These are phyloP conservation scores for Penicillium sp. DNA, from an alignment of 2,329 filamentous ascomycete genomes.

Conservation along the genomic window DNA sequence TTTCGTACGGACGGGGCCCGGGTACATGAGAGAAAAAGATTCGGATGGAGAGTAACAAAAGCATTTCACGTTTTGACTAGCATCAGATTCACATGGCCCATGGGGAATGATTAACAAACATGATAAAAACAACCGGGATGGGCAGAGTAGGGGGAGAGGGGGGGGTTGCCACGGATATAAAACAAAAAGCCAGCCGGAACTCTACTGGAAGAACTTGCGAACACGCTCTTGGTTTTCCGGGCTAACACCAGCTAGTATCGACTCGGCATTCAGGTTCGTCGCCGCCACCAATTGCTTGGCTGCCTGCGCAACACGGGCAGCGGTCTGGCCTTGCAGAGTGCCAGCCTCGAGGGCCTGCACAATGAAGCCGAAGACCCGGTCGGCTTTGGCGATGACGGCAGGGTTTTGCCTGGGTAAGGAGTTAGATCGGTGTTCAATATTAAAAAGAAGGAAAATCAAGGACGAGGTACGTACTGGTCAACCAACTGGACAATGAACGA, in stretches of 20 bases:
- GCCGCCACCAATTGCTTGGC: conserved; percentile 77
- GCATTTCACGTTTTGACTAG: conserved; percentile 28
- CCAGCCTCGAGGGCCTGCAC: conserved; percentile 89
- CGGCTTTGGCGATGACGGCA: conserved; percentile 73
- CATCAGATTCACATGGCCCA: conserved; percentile 32
- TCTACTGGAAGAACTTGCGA: conserved; percentile 73
- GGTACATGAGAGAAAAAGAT: conserved; percentile 1
- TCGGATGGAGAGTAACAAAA: conserved; percentile 22
- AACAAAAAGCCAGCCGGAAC: conserved; percentile 20
- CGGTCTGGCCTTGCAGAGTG: conserved; percentile 82
- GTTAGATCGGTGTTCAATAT: conserved; percentile 8
- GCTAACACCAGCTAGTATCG: conserved; percentile 73
- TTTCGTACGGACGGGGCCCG: background rate
- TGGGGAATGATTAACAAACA: conserved; percentile 29
- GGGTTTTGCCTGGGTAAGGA: conserved; percentile 72
- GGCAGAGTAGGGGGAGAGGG: conserved; percentile 1
- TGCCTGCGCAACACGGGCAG: conserved; percentile 72
- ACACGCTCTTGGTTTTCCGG: conserved; percentile 81
- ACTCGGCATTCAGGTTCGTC: conserved; percentile 74
- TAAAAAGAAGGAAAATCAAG: too few relatives aligned
- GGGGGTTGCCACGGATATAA: conserved; percentile 24
- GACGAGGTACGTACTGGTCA: conserved; percentile 73
- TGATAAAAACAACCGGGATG: conserved; percentile 5
- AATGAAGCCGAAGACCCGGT: conserved; percentile 81
- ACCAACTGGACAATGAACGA: conserved; percentile 89